Percentiles rank a stretch among this genome's conserved stretches.
Conservation (phyloP, 306 rosid species). For the Betula pendula region DNA sequence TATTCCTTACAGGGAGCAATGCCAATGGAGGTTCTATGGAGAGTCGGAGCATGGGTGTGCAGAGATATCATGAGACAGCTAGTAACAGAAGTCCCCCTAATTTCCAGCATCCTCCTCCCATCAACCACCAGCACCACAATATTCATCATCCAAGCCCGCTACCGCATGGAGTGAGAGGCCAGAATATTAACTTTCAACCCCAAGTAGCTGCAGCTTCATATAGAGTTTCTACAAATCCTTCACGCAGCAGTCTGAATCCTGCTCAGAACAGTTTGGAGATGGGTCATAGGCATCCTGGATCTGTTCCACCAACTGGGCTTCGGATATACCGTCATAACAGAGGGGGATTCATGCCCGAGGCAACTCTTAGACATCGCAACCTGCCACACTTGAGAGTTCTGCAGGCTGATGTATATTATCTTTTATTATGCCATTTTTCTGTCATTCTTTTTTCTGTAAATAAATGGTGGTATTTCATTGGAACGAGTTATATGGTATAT, state of each 20-base stretch:
- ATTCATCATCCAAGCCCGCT: conserved; percentile 58
- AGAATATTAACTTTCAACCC: conserved; percentile 56
- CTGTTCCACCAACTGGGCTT: conserved; percentile 53
- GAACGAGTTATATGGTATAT: conserved; percentile 3
- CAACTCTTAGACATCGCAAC: conserved; percentile 60
- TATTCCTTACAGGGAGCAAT: conserved; percentile 40
- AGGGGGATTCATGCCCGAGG: conserved; percentile 43
- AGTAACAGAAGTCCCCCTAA: conserved; percentile 50
- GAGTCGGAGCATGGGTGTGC: conserved; percentile 56
- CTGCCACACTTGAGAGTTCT: conserved; percentile 66
- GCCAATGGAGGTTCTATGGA: conserved; percentile 55
- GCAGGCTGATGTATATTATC: conserved; percentile 69
- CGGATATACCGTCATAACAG: conserved; percentile 67
- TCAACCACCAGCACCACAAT: conserved; percentile 56
- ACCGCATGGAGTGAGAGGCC: conserved; percentile 72
- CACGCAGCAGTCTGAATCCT: conserved; percentile 45
- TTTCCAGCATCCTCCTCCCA: conserved; percentile 60
- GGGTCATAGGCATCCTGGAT: conserved; percentile 61
- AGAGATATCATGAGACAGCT: conserved; percentile 70
- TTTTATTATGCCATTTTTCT: conserved; percentile 9
- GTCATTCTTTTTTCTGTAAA: neutral
- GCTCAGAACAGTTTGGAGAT: conserved; percentile 61
- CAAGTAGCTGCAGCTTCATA: conserved; percentile 57
- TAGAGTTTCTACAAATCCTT: conserved; percentile 64
- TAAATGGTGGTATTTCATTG: neutral